Conservation (phyloP, 2,329 filamentous ascomycete genomes). For the Bertia moriformis region DNA sequence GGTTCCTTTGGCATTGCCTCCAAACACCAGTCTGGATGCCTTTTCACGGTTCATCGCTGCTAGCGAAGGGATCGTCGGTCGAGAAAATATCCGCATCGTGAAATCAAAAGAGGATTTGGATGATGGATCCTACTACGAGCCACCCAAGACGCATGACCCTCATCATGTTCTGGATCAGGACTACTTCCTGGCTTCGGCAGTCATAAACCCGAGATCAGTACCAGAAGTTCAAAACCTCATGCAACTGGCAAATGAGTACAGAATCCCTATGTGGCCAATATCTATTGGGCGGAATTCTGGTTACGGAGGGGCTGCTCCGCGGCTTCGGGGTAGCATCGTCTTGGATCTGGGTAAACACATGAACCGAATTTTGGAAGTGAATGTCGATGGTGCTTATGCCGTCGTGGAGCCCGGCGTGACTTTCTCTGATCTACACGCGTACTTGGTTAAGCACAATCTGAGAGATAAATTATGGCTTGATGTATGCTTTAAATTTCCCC, state of each 20-base stretch:
- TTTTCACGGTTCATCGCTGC: constrained; percentile 9
- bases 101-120: constrained; percentile 5
- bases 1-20: constrained; percentile 8
- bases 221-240: constrained; percentile 30
- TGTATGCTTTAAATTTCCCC: constrained; percentile 9
- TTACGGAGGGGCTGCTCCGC: constrained; percentile 36
- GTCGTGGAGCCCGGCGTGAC: constrained; percentile 41
- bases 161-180: constrained; percentile 22
- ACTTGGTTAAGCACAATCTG: constrained; percentile 24
- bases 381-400: constrained; percentile 29
- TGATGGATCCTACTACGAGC: constrained; percentile 12
- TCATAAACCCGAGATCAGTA: constrained; percentile 20
- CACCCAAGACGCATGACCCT: constrained; percentile 17
- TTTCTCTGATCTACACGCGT: constrained; percentile 30
- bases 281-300: constrained; percentile 7
- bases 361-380: constrained; percentile 34
- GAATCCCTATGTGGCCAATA: constrained; percentile 27
- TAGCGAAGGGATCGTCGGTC: constrained; percentile 8
- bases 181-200: constrained; percentile 23
- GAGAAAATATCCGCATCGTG: constrained; percentile 11
- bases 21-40: constrained; percentile 5
- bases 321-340: constrained; percentile 28
- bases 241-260: constrained; percentile 25
- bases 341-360: constrained; percentile 36
- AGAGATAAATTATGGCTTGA: constrained; percentile 25